Evolutionary conservation across 2,329 filamentous ascomycete genomes (phyloP), one percentile per base, ranked within the genome.

Genomic region (Malbranchea cinnamomea): DNA sequence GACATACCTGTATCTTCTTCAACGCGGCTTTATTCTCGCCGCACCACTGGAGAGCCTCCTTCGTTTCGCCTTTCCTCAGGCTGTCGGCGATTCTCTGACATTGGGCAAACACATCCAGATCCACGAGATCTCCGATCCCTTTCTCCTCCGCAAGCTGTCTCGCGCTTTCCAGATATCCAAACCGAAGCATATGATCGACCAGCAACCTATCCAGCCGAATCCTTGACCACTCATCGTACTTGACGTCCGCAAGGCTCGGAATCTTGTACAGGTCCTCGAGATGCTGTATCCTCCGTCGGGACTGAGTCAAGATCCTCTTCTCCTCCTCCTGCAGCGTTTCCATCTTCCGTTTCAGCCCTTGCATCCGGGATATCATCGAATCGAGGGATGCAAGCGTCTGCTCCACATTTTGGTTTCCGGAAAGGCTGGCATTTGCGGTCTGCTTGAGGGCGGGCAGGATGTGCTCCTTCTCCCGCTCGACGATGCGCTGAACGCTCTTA

Each of bases 11-110:
- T 56, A 81, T 78, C 63, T 89, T 92, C 48, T 84, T 80, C 36
- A 98, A 59, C 38, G 85, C 79, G 46, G 87, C 85, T 55, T 91
- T 89, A 54, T 94, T 93, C 46, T 95, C 87, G 10, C 67, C 71
- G 52, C 89, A 94, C 89, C 89, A 98, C 8, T 73, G 70, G 32
- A 98, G 56, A 13, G 84, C 85, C 44, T 91, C 80, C 20, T 67
- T 65, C 4, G 87, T 78, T 42, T 74, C 80, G 18, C 76, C 74
- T 22, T 66, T 65, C 24, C 70, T 60, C 36, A 98, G 57, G 37
- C 76, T 79, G 43, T 75, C 67, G 35, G 82, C 74, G 41, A 95
- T 83, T 35, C 67, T 68, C 37, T 77, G 77, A 60, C 85, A 87
- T 43, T 78, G 70, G 31, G 79, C 71, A 54, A 95, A 95, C 0